Conservation (phyloP, 2,329 filamentous ascomycete genomes). For the Camillea tinctor region DNA sequence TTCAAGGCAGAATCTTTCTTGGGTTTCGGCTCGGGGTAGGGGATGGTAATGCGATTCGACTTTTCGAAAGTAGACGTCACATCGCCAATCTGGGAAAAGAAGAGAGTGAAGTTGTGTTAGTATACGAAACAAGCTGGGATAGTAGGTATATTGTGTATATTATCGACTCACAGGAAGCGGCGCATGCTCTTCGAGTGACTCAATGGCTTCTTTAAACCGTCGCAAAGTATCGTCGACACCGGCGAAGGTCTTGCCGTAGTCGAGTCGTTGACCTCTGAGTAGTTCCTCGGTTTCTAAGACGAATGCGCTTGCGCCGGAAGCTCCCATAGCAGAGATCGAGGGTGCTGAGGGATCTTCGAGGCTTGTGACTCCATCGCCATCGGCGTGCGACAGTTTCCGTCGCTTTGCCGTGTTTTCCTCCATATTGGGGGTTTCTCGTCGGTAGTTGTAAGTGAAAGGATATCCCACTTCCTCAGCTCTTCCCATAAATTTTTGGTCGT, state of each 20-base stretch:
- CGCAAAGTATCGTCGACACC: constrained; percentile 51
- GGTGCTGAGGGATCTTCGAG: constrained; percentile 41
- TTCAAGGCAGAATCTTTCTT: constrained; percentile 77
- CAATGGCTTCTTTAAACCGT: constrained; percentile 52
- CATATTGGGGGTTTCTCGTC: constrained; percentile 33
- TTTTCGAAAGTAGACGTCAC: constrained; percentile 67
- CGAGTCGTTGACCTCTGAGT: constrained; percentile 51
- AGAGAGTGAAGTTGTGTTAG: too few species aligned
- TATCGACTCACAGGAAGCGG: constrained; percentile 46
- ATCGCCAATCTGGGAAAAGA: constrained; percentile 69
- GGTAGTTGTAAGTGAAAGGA: not conserved
- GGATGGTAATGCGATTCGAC: constrained; percentile 67
- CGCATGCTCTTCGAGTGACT: constrained; percentile 49
- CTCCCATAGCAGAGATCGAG: constrained; percentile 40
- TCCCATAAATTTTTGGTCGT: constrained; percentile 18
- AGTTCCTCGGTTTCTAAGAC: constrained; percentile 60
- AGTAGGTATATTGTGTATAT: not conserved
- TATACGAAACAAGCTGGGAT: constrained; percentile 1
- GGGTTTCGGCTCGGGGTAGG: constrained; percentile 81
- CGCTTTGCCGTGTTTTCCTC: constrained; percentile 46
- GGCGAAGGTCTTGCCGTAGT: constrained; percentile 49
- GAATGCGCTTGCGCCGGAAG: constrained; percentile 49
- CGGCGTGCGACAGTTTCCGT: constrained; percentile 46
- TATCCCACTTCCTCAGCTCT: constrained; percentile 12
- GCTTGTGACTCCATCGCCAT: constrained; percentile 32